Evolutionary conservation across 768 basidiomycete species (phyloP).

Genomic region (Rhizopogon vesiculosus): DNA sequence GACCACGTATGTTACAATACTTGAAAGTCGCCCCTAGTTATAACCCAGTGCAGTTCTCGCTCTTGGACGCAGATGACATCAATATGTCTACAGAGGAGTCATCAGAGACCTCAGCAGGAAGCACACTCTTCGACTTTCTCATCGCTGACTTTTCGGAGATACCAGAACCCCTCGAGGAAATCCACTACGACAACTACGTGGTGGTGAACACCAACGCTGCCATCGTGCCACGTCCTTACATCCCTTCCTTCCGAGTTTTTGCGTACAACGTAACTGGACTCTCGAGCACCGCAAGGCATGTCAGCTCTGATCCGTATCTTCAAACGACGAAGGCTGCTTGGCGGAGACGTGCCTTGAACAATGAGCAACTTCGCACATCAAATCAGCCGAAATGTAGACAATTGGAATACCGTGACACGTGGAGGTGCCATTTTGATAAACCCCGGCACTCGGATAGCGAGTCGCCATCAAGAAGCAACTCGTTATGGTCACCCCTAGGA

Average conservation of each 20-base stretch:
- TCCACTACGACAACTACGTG: constrained; percentile 61
- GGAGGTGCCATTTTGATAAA: constrained; percentile 58
- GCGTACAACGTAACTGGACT: constrained; percentile 67
- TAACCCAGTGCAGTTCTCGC: constrained; percentile 40
- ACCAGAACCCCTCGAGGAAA: constrained; percentile 42
- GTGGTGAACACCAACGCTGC: constrained; percentile 78
- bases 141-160: constrained; percentile 62
- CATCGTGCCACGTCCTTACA: constrained; percentile 82
- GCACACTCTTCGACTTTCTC: constrained; percentile 38
- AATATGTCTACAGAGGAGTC: constrained; percentile 30
- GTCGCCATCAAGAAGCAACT: constrained; percentile 69
- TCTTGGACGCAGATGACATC: constrained; percentile 50
- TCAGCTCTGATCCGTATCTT: constrained; percentile 1
- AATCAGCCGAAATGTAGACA: constrained; percentile 42
- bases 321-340: background rate
- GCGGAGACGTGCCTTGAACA: constrained; percentile 29
- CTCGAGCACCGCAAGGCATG: background rate
- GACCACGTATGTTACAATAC: constrained; percentile 54
- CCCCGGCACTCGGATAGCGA: constrained; percentile 59
- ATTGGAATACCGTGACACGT: constrained; percentile 49
- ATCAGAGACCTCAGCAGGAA: background rate
- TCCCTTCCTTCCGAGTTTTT: constrained; percentile 77
- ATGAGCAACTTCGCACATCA: constrained; percentile 38
- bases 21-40: background rate
- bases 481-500: constrained; percentile 67